Conservation (phyloP, 192 early-diverging fungal species). For the Phycomyces nitens region DNA sequence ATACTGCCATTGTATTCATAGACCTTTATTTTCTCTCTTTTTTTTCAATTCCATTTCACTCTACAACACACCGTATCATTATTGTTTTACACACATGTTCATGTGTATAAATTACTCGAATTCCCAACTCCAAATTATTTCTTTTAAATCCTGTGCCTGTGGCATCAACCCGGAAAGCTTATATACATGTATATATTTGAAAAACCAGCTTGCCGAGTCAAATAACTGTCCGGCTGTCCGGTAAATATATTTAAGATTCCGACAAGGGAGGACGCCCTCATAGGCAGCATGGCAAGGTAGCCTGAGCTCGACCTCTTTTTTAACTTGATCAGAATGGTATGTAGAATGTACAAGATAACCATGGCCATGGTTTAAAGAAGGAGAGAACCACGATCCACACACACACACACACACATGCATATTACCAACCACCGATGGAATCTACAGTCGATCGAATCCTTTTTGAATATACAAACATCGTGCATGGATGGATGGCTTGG, state of each 20-base stretch:
- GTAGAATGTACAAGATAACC: not conserved
- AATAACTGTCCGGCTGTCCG: not conserved
- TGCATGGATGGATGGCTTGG: not conserved
- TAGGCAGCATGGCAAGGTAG: not conserved
- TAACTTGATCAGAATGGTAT: slow-evolving; percentile 19
- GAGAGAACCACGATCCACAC: not conserved
- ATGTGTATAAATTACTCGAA: too few relatives aligned
- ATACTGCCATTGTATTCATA: not conserved
- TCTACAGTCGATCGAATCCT: not conserved
- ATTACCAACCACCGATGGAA: not conserved
- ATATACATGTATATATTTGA: not conserved
- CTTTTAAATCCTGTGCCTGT: too few relatives aligned
- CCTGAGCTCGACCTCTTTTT: slow-evolving; percentile 9
- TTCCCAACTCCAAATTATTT: too few relatives aligned
- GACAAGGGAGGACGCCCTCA: not conserved
- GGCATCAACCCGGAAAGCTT: not conserved
- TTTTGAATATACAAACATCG: not conserved
- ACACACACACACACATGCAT: not conserved
- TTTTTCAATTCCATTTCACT: not conserved
- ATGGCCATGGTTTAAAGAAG: not conserved
- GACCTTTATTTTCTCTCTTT: not conserved
- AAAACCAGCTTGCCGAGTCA: not conserved
- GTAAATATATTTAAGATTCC: not conserved
- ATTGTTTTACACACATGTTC: too few relatives aligned
- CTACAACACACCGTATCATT: too few relatives aligned